Conservation (phyloP, 345 rosid genomes). For the Barbarea vulgaris region DNA sequence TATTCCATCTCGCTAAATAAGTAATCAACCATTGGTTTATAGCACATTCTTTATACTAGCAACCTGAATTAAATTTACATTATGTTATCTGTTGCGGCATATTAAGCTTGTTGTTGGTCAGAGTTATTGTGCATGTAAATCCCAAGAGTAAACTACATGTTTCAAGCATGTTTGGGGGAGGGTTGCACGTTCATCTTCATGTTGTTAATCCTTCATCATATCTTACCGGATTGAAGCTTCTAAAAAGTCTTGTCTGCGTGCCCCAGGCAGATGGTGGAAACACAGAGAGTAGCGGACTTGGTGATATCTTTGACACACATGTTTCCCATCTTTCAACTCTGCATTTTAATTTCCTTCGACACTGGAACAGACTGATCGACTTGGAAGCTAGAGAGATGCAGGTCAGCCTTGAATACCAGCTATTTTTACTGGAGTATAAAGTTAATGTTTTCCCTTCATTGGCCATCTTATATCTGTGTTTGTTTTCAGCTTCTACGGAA, state of each 20-base stretch:
- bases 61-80: neutral
- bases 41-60: slow-evolving; percentile 10
- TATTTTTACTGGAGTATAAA: slow-evolving; percentile 11
- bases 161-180: slow-evolving; percentile 13
- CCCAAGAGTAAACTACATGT: slow-evolving; percentile 11
- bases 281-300: slow-evolving; percentile 76
- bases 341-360: slow-evolving; percentile 66
- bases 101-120: slow-evolving; percentile 10
- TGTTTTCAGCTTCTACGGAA: slow-evolving; percentile 65
- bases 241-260: slow-evolving; percentile 28
- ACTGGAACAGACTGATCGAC: slow-evolving; percentile 83
- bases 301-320: slow-evolving; percentile 67
- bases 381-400: slow-evolving; percentile 89
- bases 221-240: slow-evolving; percentile 2
- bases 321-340: slow-evolving; percentile 69
- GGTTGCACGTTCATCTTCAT: slow-evolving; percentile 16
- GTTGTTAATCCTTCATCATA: slow-evolving; percentile 24
- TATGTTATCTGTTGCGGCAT: slow-evolving; percentile 7
- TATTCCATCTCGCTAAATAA: neutral
- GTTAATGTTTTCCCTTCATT: neutral
- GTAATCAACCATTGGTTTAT: slow-evolving; percentile 1
- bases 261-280: slow-evolving; percentile 90
- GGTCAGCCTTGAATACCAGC: slow-evolving; percentile 46
- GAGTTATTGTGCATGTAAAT: slow-evolving; percentile 7
- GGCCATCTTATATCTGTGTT: slow-evolving; percentile 17